A percentile compares a stretch with the other conserved stretches of the same genome.
Conservation (phyloP, 1,284 basidiomycete species). For the Flammula alnicola region DNA sequence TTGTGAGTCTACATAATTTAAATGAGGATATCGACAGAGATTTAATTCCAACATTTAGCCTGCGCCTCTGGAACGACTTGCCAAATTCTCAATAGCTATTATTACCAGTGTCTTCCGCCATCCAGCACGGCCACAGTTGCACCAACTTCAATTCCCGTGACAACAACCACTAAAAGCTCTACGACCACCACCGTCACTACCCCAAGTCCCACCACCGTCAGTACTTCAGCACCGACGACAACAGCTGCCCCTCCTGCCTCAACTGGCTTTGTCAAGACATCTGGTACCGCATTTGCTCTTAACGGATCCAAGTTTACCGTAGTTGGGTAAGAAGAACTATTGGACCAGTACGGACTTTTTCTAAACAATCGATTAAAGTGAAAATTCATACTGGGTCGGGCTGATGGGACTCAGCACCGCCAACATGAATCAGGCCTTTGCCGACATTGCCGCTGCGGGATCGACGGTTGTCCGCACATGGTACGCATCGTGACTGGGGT, state of each 20-base stretch:
- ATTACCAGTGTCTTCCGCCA: conserved; percentile 47
- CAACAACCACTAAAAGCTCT: conserved; percentile 19
- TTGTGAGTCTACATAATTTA: conserved; percentile 16
- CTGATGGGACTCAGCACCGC: conserved; percentile 59
- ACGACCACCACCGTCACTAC: conserved; percentile 32
- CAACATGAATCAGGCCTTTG: conserved; percentile 48
- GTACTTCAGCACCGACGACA: conserved; percentile 24
- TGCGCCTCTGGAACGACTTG: conserved; percentile 34
- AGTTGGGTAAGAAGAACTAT: conserved; percentile 41
- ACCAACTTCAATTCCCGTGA: conserved; percentile 17
- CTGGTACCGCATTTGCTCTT: conserved; percentile 54
- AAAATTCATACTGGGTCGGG: conserved; percentile 60
- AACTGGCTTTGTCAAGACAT: conserved; percentile 54
- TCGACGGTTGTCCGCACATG: conserved; percentile 64
- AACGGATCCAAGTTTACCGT: conserved; percentile 55
- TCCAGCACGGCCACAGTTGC: conserved; percentile 25
- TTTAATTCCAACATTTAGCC: conserved; percentile 23
- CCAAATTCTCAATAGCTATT: conserved; percentile 32
- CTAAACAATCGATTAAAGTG: conserved; percentile 12
- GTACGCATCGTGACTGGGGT: conserved; percentile 35
- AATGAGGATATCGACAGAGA: background rate
- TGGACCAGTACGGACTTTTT: background rate
- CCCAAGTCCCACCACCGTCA: conserved; percentile 27
- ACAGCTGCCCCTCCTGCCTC: conserved; percentile 33
- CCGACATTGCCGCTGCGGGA: conserved; percentile 58